Base-by-base conservation (phyloP, 116 monocot genomes). In the Thalassia testudinum region DNA sequence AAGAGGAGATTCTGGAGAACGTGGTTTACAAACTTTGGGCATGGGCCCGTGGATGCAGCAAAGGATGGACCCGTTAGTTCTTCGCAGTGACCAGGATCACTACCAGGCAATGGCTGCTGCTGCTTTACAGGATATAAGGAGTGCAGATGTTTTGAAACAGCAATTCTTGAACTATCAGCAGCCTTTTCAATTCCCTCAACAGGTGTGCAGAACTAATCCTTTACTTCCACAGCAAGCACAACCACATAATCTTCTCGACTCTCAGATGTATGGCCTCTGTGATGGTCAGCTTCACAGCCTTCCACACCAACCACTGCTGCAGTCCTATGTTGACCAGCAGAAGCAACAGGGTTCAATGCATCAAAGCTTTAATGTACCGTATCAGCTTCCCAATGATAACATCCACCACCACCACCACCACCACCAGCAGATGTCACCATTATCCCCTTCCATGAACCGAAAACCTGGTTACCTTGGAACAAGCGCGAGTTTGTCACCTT, bases 21-120 rank as follows among this genome's bases (percentile, higher is more conserved):
- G 66, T 49, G 74, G 78, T 0, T 57, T 77, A 48, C 89, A 69
- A 42, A 60, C 97, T 54, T 42, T 75, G 47, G 82, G 79, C 53
- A 70, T 80, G 48, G 72, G 68, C 54, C 61, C 86, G 14, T 80
- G 75, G 80, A 59, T 67, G 25, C 80, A 70, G 53, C 77, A 82
- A 52, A 79, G 77, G 47, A 27, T 88, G 53, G 80, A 97, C 20
- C 72, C 97, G 1, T 34, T 61, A 43, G 54, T 72, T 19, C 16
- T 83, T 26, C 66, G 79, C 47, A 79, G 56, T 64, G 85, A 73
- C 28, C 75, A 71, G 55, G 73, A 72, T 34, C 79, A 76, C 52
- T 90, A 82, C 63, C 90, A 80, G 68, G 70, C 75, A 45, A 73
- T 88, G 71, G 72, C 74, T 63, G 74, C 85, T 44, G 53, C 78